phyloP scores from a whole-genome alignment of 495 filamentous ascomycete genomes.

The Physcia stellaris region DNA sequence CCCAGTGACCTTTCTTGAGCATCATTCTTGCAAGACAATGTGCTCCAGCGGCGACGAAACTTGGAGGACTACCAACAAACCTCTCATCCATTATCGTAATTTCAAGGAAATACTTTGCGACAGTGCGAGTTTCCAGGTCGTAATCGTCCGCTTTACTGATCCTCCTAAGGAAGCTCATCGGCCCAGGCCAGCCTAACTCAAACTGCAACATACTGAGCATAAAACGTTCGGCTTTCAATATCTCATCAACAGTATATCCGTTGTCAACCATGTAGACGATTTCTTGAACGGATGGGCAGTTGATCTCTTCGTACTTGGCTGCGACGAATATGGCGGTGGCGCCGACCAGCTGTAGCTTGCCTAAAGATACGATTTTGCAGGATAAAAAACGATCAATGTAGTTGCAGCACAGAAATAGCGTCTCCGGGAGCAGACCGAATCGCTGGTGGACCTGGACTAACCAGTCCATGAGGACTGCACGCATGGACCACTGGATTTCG shows the following conservation, averaged over 20 bases:
- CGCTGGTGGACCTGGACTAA: conserved; percentile 89
- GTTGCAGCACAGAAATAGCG: conserved; percentile 84
- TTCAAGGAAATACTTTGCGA: conserved; percentile 97
- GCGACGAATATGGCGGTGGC: conserved; percentile 93
- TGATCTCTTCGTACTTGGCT: conserved; percentile 97
- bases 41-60: conserved; percentile 80
- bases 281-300: conserved; percentile 84
- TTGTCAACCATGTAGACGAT: conserved; percentile 98
- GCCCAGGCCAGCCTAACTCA: conserved; percentile 90
- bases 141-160: conserved; percentile 99
- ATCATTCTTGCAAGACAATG: conserved; percentile 88
- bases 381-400: conserved; percentile 96
- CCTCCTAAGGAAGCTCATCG: conserved; percentile 91
- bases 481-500: conserved; percentile 99
- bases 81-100: conserved; percentile 96
- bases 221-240: conserved; percentile 93
- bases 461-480: conserved; percentile 96
- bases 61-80: conserved; percentile 81
- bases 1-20: conserved; percentile 82
- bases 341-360: conserved; percentile 90
- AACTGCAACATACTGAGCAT: conserved; percentile 95
- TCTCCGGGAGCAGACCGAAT: conserved; percentile 85
- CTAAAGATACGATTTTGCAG: conserved; percentile 82
- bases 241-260: conserved; percentile 78
- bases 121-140: conserved; percentile 84